Percentiles rank a stretch among this genome's conserved stretches.
phyloP scores from a whole-genome alignment of 768 basidiomycete species.

The Suillus clintonianus region DNA sequence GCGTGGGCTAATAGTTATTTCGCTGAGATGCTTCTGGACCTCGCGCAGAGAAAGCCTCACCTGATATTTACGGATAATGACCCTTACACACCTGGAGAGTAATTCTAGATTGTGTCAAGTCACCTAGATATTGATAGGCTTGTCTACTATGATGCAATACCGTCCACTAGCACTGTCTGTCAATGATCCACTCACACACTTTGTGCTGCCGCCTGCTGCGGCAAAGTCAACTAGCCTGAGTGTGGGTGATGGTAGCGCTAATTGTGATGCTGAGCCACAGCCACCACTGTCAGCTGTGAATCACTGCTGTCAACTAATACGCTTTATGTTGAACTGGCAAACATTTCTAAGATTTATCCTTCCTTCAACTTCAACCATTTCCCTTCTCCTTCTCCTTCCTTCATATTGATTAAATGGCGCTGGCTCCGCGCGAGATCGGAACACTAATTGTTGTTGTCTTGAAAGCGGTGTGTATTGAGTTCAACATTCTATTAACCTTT shows the following conservation, averaged over 20 bases:
- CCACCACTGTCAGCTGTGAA: background rate
- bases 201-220: background rate
- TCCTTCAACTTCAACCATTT: background rate
- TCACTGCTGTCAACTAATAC: background rate
- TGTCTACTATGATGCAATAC: background rate
- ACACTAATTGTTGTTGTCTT: constrained; percentile 92
- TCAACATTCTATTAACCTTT: constrained; percentile 5
- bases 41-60: constrained; percentile 71
- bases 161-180: background rate
- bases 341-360: background rate
- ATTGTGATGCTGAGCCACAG: background rate
- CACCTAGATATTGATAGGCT: background rate
- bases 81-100: constrained; percentile 58
- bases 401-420: constrained; percentile 46
- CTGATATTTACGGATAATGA: constrained; percentile 59
- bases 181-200: background rate
- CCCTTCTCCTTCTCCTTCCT: constrained; percentile 2
- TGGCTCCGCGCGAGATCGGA: constrained; percentile 75
- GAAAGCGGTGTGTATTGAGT: constrained; percentile 73
- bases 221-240: background rate
- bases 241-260: background rate
- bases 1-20: constrained; percentile 87
- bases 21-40: constrained; percentile 78
- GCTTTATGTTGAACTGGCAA: background rate
- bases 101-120: background rate